Percentiles rank a stretch among this genome's conserved stretches.
These are phyloP conservation scores for Neofusicoccum laricinum DNA, from an alignment of 2,329 filamentous ascomycete genomes.

Conservation along the genomic window DNA sequence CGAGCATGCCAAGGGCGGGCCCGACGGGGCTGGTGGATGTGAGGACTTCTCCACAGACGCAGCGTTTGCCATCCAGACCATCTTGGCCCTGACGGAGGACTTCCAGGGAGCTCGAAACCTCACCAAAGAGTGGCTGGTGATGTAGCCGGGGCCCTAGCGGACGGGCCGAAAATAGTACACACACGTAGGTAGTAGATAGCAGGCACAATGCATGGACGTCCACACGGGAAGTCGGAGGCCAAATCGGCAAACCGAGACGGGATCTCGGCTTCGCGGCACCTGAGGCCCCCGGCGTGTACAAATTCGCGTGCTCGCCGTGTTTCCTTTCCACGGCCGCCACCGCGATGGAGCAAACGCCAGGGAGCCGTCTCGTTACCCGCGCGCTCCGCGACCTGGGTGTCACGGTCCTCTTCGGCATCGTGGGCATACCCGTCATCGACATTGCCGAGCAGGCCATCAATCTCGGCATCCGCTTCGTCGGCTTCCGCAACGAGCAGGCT, in stretches of 20 bases:
- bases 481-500: conserved; percentile 59
- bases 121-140: conserved; percentile 54
- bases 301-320: background rate
- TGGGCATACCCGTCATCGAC: conserved; percentile 56
- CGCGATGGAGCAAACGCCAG: background rate
- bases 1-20: conserved; percentile 12
- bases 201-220: too few relatives aligned
- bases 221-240: background rate
- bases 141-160: background rate
- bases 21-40: conserved; percentile 17
- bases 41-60: conserved; percentile 68
- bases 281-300: background rate
- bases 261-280: background rate
- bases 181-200: too few relatives aligned
- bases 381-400: conserved; percentile 50
- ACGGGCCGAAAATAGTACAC: background rate
- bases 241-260: background rate
- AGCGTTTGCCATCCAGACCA: conserved; percentile 69
- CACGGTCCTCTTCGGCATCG: conserved; percentile 52
- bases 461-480: conserved; percentile 57
- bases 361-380: conserved; percentile 38
- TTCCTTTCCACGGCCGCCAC: background rate
- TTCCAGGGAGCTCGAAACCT: conserved; percentile 57
- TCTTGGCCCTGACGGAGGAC: conserved; percentile 66
- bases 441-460: conserved; percentile 57